These are phyloP conservation scores for Rhizophagus clarus DNA, from an alignment of 192 early-diverging fungal genomes.

Conservation along the genomic window DNA sequence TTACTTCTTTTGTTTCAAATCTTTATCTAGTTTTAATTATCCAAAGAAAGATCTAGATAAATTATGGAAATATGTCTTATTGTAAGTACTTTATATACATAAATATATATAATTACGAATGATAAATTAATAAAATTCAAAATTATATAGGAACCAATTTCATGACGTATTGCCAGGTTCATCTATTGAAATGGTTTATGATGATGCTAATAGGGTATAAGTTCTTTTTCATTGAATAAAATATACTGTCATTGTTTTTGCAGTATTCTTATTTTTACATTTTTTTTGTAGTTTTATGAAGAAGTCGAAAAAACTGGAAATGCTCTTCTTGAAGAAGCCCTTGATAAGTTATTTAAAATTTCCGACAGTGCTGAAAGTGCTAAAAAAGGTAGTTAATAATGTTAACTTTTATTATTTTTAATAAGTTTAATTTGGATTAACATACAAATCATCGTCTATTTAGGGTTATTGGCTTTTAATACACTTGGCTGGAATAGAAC, in stretches of 20 bases:
- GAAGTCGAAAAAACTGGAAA: conserved; percentile 37
- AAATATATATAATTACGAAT: not conserved
- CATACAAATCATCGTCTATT: not conserved
- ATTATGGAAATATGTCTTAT: conserved; percentile 86
- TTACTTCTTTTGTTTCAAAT: conserved; percentile 10
- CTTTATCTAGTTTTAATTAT: conserved; percentile 48
- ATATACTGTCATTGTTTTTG: not conserved
- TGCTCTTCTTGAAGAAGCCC: conserved; percentile 45
- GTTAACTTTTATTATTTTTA: not conserved
- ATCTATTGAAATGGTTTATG: conserved; percentile 87
- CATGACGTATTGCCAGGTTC: conserved; percentile 97
- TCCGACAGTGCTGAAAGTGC: not conserved
- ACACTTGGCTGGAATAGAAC: conserved; percentile 69
- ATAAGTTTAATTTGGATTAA: not conserved
- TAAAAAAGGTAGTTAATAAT: conserved; percentile 7
- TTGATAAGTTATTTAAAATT: conserved; percentile 45
- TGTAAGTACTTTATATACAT: conserved; percentile 50
- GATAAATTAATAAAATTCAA: conserved; percentile 17
- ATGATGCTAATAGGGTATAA: conserved; percentile 71
- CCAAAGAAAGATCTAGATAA: conserved; percentile 75
- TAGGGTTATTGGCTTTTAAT: conserved; percentile 60
- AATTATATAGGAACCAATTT: conserved; percentile 78
- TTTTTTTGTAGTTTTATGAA: conserved; percentile 42
- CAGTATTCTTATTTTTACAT: conserved; percentile 39
- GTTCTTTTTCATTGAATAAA: not conserved